A percentile compares a stretch with the other conserved stretches of the same genome.
These are phyloP conservation scores for Naganishia randhawae DNA, from an alignment of 768 basidiomycete genomes.

Conservation along the genomic window DNA sequence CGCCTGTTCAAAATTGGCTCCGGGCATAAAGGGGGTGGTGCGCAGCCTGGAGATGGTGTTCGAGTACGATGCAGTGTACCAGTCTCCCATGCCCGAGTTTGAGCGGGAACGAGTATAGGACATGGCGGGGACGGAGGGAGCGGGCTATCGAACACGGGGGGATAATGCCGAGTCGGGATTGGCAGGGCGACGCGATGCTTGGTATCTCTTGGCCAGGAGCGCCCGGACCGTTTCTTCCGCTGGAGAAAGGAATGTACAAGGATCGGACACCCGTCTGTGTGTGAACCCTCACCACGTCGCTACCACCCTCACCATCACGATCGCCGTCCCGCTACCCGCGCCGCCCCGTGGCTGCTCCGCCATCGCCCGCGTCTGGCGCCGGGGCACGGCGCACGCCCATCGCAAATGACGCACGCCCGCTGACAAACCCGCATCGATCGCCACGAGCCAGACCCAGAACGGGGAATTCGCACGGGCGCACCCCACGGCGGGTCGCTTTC, in stretches of 20 bases:
- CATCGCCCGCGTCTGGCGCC: too few species aligned
- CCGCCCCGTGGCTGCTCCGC: too few species aligned
- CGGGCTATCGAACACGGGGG: neutral
- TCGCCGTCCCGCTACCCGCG: too few species aligned
- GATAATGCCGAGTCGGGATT: neutral
- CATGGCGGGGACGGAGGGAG: neutral
- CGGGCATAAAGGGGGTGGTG: conserved; percentile 24
- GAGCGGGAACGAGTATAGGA: conserved; percentile 12
- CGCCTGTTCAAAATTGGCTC: conserved; percentile 16
- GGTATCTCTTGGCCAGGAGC: conserved; percentile 10
- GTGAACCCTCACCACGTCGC: too few species aligned
- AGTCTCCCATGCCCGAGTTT: conserved; percentile 9
- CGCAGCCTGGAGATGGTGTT: conserved; percentile 19
- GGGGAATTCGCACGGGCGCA: neutral
- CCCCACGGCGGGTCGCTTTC: neutral
- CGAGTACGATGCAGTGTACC: conserved; percentile 21
- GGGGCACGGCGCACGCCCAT: too few species aligned
- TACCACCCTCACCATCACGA: too few species aligned
- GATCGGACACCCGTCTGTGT: too few species aligned
- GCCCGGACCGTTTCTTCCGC: neutral
- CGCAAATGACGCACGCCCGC: neutral
- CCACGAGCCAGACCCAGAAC: neutral
- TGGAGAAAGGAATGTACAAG: neutral
- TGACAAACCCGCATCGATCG: neutral
- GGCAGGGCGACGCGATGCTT: neutral